phyloP scores from a whole-genome alignment of 495 filamentous ascomycete genomes.

The Stereocaulon alpinum region DNA sequence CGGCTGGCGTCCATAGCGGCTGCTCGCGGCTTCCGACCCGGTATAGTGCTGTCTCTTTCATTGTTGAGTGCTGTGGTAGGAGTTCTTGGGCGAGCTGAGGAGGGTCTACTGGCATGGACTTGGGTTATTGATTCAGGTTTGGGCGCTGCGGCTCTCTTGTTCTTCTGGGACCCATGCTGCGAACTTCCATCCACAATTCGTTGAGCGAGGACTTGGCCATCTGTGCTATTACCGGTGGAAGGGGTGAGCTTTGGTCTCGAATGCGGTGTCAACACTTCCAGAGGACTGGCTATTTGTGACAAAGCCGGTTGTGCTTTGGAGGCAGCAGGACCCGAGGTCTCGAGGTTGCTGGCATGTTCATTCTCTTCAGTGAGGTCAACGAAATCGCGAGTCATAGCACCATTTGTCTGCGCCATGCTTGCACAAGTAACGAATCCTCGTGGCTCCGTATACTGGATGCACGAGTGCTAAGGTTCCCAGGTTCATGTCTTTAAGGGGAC shows the following conservation, averaged over 20 bases:
- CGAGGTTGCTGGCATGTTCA: neutral
- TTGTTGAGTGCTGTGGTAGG: neutral
- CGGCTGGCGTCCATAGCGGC: constrained; percentile 3
- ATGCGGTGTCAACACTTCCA: neutral
- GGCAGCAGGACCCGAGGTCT: neutral
- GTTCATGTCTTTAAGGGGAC: no score
- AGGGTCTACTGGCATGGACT: no score
- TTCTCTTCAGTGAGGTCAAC: constrained; percentile 15
- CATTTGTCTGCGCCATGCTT: neutral
- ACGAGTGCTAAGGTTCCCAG: no score
- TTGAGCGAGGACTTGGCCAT: no score
- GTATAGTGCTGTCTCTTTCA: neutral
- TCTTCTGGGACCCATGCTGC: no score
- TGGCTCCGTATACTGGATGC: no score
- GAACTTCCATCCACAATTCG: no score
- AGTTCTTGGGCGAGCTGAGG: neutral
- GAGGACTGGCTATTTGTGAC: neutral
- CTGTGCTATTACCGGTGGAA: neutral
- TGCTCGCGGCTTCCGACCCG: neutral
- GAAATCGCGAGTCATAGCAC: neutral
- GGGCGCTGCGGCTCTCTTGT: no score
- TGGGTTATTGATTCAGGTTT: no score
- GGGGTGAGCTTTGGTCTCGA: neutral
- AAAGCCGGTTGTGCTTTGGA: neutral
- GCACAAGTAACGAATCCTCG: neutral